phyloP scores from a whole-genome alignment of 495 filamentous ascomycete genomes.

The Pyrenopolyporus hunteri region DNA sequence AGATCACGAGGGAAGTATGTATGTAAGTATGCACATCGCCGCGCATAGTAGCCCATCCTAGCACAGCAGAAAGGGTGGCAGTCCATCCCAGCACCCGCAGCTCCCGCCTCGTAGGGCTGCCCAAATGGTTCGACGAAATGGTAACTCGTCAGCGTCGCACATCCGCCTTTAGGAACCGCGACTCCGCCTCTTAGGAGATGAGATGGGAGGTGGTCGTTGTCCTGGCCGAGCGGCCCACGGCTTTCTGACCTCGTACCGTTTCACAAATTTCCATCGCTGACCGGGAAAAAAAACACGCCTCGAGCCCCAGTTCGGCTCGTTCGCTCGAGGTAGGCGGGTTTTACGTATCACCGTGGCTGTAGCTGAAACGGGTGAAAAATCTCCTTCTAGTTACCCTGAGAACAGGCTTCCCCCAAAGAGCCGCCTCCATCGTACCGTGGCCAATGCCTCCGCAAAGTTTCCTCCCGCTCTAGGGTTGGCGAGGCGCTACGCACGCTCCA shows the following conservation, averaged over 20 bases:
- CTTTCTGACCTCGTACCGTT: constrained; percentile 7
- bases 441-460: not conserved
- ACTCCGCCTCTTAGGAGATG: not conserved
- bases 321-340: not conserved
- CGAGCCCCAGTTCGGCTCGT: not conserved
- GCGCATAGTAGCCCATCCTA: no score
- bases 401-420: not conserved
- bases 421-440: not conserved
- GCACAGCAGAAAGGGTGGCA: not conserved
- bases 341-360: constrained; percentile 6
- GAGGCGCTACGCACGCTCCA: not conserved
- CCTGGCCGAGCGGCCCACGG: not conserved
- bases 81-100: constrained; percentile 4
- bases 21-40: no score
- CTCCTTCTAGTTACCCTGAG: not conserved
- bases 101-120: constrained; percentile 27
- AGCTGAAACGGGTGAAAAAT: not conserved
- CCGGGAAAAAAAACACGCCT: constrained; percentile 6
- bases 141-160: not conserved
- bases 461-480: not conserved
- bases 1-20: constrained; percentile 10
- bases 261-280: constrained; percentile 1
- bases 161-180: constrained; percentile 12
- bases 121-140: not conserved
- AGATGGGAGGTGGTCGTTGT: no score